These are phyloP conservation scores for Alopecurus myosuroides DNA, from an alignment of 176 grass and related monocot species.

Conservation along the genomic window DNA sequence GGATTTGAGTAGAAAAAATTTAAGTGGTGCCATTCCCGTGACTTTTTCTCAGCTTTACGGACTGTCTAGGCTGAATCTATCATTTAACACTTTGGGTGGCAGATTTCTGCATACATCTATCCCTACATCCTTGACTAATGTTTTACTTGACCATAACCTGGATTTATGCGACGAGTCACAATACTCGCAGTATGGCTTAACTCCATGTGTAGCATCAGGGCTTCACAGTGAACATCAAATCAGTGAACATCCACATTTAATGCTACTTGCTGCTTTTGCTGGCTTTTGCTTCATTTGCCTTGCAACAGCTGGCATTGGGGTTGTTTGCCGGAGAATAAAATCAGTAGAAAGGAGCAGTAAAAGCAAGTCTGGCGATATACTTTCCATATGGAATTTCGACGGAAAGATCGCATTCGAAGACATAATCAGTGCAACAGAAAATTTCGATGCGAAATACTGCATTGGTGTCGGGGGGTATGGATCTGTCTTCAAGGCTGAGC, in stretches of 20 bases:
- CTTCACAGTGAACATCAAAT: accelerated
- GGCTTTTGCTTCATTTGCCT: background rate
- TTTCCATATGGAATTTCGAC: slow-evolving; percentile 17
- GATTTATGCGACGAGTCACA: too few species aligned
- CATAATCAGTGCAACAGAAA: slow-evolving; percentile 15
- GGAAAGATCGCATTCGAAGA: slow-evolving; percentile 7
- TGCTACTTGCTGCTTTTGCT: background rate
- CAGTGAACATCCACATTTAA: background rate
- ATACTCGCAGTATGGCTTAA: background rate
- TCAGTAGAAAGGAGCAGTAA: background rate
- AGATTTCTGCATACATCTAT: background rate
- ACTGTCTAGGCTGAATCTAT: background rate
- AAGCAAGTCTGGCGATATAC: background rate
- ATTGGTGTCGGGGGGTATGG: slow-evolving; percentile 11
- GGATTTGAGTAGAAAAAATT: slow-evolving; percentile 15
- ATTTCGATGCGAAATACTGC: slow-evolving; percentile 33
- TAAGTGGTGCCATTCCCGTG: slow-evolving; percentile 1
- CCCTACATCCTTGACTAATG: accelerated
- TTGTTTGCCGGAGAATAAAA: background rate
- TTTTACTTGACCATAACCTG: background rate
- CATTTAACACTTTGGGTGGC: background rate
- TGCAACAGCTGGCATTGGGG: background rate
- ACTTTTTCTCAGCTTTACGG: background rate
- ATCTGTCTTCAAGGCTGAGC: slow-evolving; percentile 14
- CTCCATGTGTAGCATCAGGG: background rate